These are phyloP conservation scores for Phytophthora melonis DNA, from an alignment of 352 stramenopile species.

Conservation along the genomic window DNA sequence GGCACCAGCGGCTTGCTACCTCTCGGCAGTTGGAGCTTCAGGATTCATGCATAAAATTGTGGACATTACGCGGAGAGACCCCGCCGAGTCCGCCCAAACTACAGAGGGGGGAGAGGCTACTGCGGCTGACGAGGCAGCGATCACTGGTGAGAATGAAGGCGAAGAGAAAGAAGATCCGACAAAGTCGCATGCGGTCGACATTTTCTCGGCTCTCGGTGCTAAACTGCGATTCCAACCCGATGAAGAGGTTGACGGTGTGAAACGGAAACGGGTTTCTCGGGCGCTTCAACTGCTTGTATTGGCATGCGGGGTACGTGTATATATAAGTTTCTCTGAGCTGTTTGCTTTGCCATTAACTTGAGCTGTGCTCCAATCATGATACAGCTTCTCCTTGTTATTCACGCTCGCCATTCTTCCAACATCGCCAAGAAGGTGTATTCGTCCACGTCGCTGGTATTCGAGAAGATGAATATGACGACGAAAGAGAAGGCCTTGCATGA, in stretches of 20 bases:
- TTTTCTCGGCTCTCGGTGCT: slow-evolving; percentile 37
- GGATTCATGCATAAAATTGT: slow-evolving; percentile 61
- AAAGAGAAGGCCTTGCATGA: slow-evolving; percentile 59
- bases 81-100: slow-evolving; percentile 6
- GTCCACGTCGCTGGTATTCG: slow-evolving; percentile 79
- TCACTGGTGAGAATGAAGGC: neutral
- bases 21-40: slow-evolving; percentile 88
- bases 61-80: slow-evolving; percentile 23
- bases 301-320: slow-evolving; percentile 62
- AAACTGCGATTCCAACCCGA: slow-evolving; percentile 46
- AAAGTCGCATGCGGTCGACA: slow-evolving; percentile 36
- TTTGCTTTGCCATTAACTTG: neutral
- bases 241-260: slow-evolving; percentile 20
- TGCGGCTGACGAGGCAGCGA: neutral
- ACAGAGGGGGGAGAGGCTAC: neutral
- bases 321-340: neutral
- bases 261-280: slow-evolving; percentile 15
- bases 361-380: slow-evolving; percentile 7
- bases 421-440: slow-evolving; percentile 83
- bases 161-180: slow-evolving; percentile 34
- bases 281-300: slow-evolving; percentile 56
- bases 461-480: slow-evolving; percentile 65
- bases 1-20: slow-evolving; percentile 90
- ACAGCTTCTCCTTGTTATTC: slow-evolving; percentile 74
- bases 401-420: slow-evolving; percentile 66